These are phyloP conservation scores for Penicillium mononematosum DNA, from an alignment of 495 filamentous ascomycete genomes.

Conservation along the genomic window DNA sequence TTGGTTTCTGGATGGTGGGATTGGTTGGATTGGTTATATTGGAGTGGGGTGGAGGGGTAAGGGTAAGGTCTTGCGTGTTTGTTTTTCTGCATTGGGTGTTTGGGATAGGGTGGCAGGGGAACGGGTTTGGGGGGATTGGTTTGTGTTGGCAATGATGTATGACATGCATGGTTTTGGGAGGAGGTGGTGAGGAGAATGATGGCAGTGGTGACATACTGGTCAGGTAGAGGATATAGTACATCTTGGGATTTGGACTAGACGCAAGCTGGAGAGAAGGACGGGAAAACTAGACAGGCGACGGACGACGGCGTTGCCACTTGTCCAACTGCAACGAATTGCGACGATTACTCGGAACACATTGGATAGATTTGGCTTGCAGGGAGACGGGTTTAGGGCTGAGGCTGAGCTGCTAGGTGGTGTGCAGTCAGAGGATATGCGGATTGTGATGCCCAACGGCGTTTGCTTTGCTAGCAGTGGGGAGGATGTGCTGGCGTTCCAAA, in stretches of 20 bases:
- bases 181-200: background rate
- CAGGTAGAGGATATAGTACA: constrained; percentile 71
- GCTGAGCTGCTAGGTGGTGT: constrained; percentile 1
- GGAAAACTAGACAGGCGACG: constrained; percentile 17
- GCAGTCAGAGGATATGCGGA: constrained; percentile 27
- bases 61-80: background rate
- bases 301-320: constrained; percentile 13
- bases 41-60: constrained; percentile 14
- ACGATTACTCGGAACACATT: constrained; percentile 35
- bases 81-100: background rate
- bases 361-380: constrained; percentile 24
- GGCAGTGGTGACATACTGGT: constrained; percentile 56
- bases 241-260: constrained; percentile 22
- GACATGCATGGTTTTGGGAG: constrained; percentile 5
- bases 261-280: constrained; percentile 4
- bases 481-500: constrained; percentile 4
- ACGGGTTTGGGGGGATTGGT: background rate
- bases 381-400: constrained; percentile 10
- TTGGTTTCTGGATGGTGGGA: background rate
- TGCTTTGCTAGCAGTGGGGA: background rate
- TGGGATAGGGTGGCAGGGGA: too few relatives aligned
- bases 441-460: constrained; percentile 37
- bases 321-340: constrained; percentile 33
- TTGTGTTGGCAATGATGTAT: background rate
- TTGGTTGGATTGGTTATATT: background rate